Percentiles rank a stretch among this genome's conserved stretches.
Evolutionary conservation across 2,329 filamentous ascomycete species (phyloP).

Genomic region (Diaporthe ampelina): DNA sequence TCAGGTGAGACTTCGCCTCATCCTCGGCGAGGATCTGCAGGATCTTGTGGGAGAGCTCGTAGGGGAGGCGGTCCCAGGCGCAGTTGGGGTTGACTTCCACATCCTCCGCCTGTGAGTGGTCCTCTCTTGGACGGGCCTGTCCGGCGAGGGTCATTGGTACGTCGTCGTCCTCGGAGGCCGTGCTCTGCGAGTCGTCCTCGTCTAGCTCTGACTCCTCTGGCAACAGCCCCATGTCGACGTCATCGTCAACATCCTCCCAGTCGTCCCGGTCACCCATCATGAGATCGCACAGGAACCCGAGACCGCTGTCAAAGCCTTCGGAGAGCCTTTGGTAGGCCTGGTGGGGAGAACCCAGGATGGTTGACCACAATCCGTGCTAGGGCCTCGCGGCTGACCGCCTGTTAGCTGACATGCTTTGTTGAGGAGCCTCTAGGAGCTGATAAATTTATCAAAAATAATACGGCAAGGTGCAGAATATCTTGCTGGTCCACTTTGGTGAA

Average conservation of each 20-base stretch:
- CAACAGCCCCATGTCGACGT: not conserved
- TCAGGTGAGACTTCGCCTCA: conserved; percentile 32
- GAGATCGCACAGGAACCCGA: too few species aligned
- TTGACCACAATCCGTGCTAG: not conserved
- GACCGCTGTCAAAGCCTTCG: not conserved
- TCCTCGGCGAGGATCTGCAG: conserved; percentile 38
- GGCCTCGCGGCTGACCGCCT: too few species aligned
- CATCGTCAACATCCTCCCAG: conserved; percentile 33
- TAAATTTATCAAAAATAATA: not conserved
- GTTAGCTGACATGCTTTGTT: not conserved
- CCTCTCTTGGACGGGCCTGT: not conserved
- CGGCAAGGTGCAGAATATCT: too few species aligned
- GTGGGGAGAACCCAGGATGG: not conserved
- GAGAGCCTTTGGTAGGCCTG: not conserved
- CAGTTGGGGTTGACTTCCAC: conserved; percentile 2
- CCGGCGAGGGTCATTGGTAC: too few species aligned
- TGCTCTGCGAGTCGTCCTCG: conserved; percentile 6
- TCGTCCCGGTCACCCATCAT: conserved; percentile 25
- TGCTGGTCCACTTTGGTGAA: not conserved
- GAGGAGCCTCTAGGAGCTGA: too few species aligned
- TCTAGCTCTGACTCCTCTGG: not conserved
- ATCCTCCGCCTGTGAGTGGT: not conserved
- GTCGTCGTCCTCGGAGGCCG: not conserved
- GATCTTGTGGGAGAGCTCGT: conserved; percentile 42
- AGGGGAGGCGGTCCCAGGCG: conserved; percentile 38